Evolutionary conservation across 208 protist species (phyloP), one percentile per base, ranked within the genome.

Genomic region (Zelonia costaricensis): DNA sequence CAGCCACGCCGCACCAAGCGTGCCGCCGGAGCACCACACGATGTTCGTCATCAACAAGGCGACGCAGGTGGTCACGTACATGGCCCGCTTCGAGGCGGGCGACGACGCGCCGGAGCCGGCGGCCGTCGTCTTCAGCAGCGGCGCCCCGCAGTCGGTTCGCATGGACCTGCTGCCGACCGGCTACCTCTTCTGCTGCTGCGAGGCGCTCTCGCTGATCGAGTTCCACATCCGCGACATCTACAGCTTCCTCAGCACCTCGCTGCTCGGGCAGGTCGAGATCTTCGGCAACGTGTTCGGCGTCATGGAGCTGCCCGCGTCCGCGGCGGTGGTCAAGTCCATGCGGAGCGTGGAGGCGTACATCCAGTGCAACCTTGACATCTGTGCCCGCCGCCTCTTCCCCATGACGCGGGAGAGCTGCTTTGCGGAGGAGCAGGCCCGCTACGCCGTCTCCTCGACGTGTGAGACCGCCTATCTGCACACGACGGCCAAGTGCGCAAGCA

Each of bases 381-480:
- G 84, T 56, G 76, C 67, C 15, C 84, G 90, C 13, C 80, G 77
- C 0, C 76, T 95, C 28, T 92, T 84, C 48, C 90, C 90, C 10
- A 75, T 93, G 47, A 93, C 82, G 4, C 84, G 86, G 5, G 90
- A 95, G 57, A 90, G 74, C 69, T 81, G 74, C 49, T 95, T 95
- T 66, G 84, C 84, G 8, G 86, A 93, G 56, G 72, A 67, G 57
- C 39, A 74, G 27, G 76, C 76, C n/a, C 58, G 59, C 23, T 95
- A 93, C 68, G 78, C 86, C 23, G 81, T 92, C 22, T 82, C 83
- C 10, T 70, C 74, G 5, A 59, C 62, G 27, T 86, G 76, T 62
- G 81, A 83, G 54, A 92, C 78, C 5, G 82, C 93, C 38, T 95
- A 92, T 56, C 58, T 87, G 43, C 89, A 93, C 73, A 81, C 69